These are phyloP conservation scores for Durusdinium trenchii DNA, from an alignment of 73 alveolate genomes.

Conservation along the genomic window DNA sequence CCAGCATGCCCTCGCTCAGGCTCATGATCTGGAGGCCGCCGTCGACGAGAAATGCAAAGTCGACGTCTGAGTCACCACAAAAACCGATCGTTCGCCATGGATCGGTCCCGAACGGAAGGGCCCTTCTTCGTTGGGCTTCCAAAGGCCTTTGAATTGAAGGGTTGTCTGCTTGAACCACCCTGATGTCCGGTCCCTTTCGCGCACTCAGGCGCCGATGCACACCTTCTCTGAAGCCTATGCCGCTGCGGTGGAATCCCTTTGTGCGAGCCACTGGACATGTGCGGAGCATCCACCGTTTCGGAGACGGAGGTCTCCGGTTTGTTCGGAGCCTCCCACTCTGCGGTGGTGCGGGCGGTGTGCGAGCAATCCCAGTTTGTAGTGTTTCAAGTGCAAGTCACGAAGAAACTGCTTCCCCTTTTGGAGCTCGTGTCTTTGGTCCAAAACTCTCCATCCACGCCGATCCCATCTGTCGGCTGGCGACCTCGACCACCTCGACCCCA, in stretches of 20 bases:
- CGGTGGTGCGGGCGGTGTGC: no score
- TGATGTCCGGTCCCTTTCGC: neutral
- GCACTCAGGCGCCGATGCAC: slow-evolving; percentile 50
- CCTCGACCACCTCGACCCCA: no score
- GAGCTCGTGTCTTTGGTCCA: no score
- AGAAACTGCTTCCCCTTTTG: no score
- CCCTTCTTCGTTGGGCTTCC: neutral
- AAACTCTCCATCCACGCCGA: no score
- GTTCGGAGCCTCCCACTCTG: no score
- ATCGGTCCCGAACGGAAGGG: neutral
- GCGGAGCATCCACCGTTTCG: neutral
- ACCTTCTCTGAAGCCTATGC: slow-evolving; percentile 63
- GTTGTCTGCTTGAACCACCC: neutral
- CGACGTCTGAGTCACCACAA: no score
- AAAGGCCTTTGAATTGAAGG: neutral
- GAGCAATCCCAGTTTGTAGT: no score
- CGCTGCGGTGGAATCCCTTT: slow-evolving; percentile 61
- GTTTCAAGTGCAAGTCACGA: no score
- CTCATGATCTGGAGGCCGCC: slow-evolving; percentile 52
- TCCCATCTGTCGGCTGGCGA: no score
- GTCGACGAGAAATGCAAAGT: slow-evolving; percentile 76
- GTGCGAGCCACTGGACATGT: slow-evolving; percentile 48
- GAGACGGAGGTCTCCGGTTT: neutral
- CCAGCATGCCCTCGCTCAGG: neutral
- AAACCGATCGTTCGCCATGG: no score